Evolutionary conservation across 768 basidiomycete genomes (phyloP).

Genomic region (Clitopilus passeckerianus): DNA sequence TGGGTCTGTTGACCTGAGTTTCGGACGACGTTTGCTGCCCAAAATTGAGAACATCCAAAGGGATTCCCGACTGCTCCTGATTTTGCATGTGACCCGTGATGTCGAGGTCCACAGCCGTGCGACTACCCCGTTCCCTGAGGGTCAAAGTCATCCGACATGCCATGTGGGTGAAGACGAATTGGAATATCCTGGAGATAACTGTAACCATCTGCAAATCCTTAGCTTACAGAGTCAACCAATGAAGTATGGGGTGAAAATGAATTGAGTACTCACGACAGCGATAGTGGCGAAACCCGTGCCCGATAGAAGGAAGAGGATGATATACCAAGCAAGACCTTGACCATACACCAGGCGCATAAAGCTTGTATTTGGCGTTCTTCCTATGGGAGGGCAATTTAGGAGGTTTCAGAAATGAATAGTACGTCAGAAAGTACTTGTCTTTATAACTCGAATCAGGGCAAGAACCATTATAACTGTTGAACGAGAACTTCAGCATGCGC

Average conservation of each 20-base stretch:
- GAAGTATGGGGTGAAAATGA: not conserved
- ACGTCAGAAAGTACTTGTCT: not conserved
- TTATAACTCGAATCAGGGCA: not conserved
- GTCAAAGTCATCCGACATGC: not conserved
- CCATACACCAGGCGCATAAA: not conserved
- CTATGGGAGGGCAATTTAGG: not conserved
- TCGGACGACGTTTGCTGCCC: not conserved
- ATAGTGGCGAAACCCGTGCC: not conserved
- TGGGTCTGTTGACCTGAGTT: no score
- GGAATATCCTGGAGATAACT: not conserved
- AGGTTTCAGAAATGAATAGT: no score
- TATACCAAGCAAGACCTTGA: not conserved
- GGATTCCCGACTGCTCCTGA: not conserved
- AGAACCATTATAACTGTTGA: not conserved
- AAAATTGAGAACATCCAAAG: not conserved
- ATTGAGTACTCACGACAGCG: not conserved
- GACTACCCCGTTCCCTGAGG: not conserved
- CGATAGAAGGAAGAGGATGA: not conserved
- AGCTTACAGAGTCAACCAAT: not conserved
- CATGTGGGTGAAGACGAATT: not conserved
- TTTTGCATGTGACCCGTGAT: not conserved
- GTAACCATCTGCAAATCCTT: not conserved
- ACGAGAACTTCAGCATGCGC: not conserved
- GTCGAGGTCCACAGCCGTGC: not conserved
- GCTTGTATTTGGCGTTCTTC: not conserved